A percentile compares a stretch with the other conserved stretches of the same genome.
These are phyloP conservation scores for Botrytis elliptica DNA, from an alignment of 2,329 filamentous ascomycete species.

Conservation along the genomic window DNA sequence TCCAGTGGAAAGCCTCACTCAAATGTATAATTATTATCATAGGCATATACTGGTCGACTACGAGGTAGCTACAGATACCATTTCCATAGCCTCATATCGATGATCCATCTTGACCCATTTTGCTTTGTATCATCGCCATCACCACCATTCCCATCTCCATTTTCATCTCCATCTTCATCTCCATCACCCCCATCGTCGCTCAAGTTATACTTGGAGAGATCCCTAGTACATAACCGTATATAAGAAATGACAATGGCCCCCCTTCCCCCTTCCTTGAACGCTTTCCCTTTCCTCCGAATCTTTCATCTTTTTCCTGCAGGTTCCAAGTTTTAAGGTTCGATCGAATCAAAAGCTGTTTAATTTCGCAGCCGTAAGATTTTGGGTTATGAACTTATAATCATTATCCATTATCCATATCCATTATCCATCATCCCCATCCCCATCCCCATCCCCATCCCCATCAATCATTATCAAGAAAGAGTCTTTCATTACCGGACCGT, in stretches of 20 bases:
- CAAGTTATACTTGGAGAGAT: background rate
- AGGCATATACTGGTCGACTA: background rate
- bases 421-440: background rate
- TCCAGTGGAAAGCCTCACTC: background rate
- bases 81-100: background rate
- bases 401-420: background rate
- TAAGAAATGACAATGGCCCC: background rate
- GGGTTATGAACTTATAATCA: background rate
- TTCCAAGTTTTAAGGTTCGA: constrained; percentile 7
- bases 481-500: background rate
- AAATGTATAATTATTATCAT: background rate
- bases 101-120: background rate
- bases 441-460: background rate
- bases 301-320: background rate
- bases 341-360: constrained; percentile 9
- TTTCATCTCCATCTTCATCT: too few species aligned
- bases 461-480: background rate
- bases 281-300: background rate
- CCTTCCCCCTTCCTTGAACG: background rate
- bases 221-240: background rate
- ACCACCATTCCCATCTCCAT: too few species aligned
- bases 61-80: background rate
- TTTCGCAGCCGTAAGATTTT: background rate
- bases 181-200: background rate
- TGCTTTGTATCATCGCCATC: background rate